A percentile compares a stretch with the other conserved stretches of the same genome.
These are phyloP conservation scores for Ceriops tagal DNA, from an alignment of 345 rosid genomes.

Conservation along the genomic window DNA sequence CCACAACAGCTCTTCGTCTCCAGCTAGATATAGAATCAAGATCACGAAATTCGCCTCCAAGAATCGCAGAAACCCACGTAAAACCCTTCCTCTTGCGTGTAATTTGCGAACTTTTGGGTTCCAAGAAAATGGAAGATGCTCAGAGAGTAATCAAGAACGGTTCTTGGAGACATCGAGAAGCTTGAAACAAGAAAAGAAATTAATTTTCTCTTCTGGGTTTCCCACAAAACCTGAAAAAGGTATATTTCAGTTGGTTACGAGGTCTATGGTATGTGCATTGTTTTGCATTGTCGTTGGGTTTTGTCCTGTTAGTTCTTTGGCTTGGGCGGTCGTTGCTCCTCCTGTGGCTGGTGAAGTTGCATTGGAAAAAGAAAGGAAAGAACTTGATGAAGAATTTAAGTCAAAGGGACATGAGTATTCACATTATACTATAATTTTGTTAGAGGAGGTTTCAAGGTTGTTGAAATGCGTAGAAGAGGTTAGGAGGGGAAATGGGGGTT, in stretches of 20 bases:
- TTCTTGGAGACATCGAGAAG: slow-evolving; percentile 15
- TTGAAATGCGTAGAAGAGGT: slow-evolving; percentile 53
- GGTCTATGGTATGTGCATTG: slow-evolving; percentile 47
- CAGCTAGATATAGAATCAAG: slow-evolving; percentile 19
- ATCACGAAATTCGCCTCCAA: slow-evolving; percentile 20
- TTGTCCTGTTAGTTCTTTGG: slow-evolving; percentile 39
- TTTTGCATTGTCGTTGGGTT: slow-evolving; percentile 66
- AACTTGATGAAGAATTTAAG: slow-evolving; percentile 28
- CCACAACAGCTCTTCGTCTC: slow-evolving; percentile 14
- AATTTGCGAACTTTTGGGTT: slow-evolving; percentile 24
- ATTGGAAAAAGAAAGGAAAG: slow-evolving; percentile 30
- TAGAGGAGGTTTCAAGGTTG: slow-evolving; percentile 55
- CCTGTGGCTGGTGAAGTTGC: slow-evolving; percentile 37
- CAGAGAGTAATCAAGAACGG: slow-evolving; percentile 9
- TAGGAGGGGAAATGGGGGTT: slow-evolving; percentile 50
- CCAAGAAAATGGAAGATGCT: slow-evolving; percentile 21
- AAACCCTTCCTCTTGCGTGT: slow-evolving; percentile 22
- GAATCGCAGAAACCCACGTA: slow-evolving; percentile 11
- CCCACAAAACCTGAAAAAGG: slow-evolving; percentile 22
- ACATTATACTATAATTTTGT: slow-evolving; percentile 48
- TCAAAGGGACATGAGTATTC: slow-evolving; percentile 50
- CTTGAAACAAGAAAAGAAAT: slow-evolving; percentile 22
- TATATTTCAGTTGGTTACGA: slow-evolving; percentile 33
- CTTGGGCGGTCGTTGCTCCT: slow-evolving; percentile 53
- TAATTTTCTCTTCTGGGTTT: slow-evolving; percentile 21